Evolutionary conservation across 352 stramenopile genomes (phyloP).

Genomic region (Phytophthora pluvialis): DNA sequence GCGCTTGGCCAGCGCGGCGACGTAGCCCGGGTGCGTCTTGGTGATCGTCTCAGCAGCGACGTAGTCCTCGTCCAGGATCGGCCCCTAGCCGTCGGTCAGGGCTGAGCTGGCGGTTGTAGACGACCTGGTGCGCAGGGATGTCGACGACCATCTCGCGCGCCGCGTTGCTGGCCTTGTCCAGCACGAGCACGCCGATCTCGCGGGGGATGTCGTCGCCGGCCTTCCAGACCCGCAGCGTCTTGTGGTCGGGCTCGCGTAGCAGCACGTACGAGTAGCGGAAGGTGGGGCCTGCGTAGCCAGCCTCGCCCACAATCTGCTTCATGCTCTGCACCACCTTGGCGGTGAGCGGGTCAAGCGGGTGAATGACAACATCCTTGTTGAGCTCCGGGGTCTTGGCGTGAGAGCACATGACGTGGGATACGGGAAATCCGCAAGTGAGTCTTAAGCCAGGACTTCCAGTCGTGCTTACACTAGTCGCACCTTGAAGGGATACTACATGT

Average conservation of each 20-base stretch:
- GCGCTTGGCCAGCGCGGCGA: constrained; percentile 38
- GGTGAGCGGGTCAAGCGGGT: constrained; percentile 51
- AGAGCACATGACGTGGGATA: constrained; percentile 25
- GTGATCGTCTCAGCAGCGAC: constrained; percentile 38
- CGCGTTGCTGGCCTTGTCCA: constrained; percentile 36
- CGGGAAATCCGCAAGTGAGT: constrained; percentile 17
- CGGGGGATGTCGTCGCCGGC: constrained; percentile 38
- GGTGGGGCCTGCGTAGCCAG: constrained; percentile 30
- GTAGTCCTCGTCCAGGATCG: constrained; percentile 51
- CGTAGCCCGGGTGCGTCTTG: constrained; percentile 42
- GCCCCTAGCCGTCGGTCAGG: constrained; percentile 43
- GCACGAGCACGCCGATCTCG: constrained; percentile 42
- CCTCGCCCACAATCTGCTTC: constrained; percentile 45
- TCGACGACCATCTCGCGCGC: constrained; percentile 41
- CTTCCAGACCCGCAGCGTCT: constrained; percentile 35
- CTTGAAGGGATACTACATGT: too few relatives aligned
- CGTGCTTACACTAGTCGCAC: background rate
- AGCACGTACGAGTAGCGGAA: constrained; percentile 56
- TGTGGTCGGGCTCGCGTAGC: constrained; percentile 49
- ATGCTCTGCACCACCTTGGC: constrained; percentile 37
- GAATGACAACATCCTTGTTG: constrained; percentile 19
- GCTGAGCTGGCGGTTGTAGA: constrained; percentile 34
- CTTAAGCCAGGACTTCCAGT: background rate
- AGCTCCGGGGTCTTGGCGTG: constrained; percentile 20
- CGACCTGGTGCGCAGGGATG: constrained; percentile 29